Conservation (phyloP, 2,329 filamentous ascomycete species). For the Venturia effusa region DNA sequence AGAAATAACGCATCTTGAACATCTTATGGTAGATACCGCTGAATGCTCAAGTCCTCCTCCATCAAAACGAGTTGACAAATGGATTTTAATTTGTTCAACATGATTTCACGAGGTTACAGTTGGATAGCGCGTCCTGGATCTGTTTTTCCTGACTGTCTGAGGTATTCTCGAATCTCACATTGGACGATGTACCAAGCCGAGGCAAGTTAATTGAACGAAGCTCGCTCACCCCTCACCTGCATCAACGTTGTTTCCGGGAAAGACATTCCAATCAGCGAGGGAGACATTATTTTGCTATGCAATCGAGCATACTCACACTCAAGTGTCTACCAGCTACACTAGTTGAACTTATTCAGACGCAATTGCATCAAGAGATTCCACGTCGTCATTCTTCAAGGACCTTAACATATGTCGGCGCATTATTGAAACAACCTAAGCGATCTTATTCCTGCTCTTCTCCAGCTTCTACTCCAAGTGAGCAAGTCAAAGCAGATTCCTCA, state of each 20-base stretch:
- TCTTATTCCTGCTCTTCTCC: neutral
- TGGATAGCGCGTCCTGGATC: neutral
- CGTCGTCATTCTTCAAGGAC: neutral
- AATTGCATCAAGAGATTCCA: neutral
- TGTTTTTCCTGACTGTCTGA: neutral
- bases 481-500: neutral
- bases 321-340: neutral
- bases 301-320: neutral
- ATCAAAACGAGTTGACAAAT: no score
- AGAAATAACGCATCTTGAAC: no score
- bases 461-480: neutral
- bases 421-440: neutral
- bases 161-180: no score
- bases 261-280: neutral
- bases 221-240: neutral
- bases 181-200: no score
- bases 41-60: no score
- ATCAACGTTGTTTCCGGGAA: neutral
- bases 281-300: neutral
- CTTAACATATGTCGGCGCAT: neutral
- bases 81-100: no score
- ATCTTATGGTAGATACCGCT: no score
- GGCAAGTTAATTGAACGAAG: no score
- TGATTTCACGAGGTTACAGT: no score
- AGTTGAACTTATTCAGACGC: neutral